phyloP scores from a whole-genome alignment of 108 stramenopile genomes.

The Discostella pseudostelligera region DNA sequence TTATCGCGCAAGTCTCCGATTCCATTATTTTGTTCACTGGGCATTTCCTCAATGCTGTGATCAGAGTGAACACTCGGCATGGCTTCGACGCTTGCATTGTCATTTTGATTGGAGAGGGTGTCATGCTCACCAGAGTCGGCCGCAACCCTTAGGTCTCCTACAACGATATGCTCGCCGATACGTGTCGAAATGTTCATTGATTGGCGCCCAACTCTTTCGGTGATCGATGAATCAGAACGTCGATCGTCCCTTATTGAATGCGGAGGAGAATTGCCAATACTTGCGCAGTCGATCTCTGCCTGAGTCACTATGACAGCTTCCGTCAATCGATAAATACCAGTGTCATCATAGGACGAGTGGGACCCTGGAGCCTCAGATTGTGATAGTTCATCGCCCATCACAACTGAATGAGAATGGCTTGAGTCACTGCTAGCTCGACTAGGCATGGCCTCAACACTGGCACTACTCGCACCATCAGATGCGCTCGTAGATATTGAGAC shows the following conservation, averaged over 20 bases:
- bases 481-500: too few species aligned
- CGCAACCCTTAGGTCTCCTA: neutral
- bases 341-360: too few species aligned
- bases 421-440: too few species aligned
- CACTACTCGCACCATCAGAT: too few species aligned
- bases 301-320: slow-evolving; percentile 31
- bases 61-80: slow-evolving; percentile 30
- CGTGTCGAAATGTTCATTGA: slow-evolving; percentile 9
- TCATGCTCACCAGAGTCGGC: neutral
- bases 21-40: slow-evolving; percentile 18
- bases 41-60: slow-evolving; percentile 19
- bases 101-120: slow-evolving; percentile 11
- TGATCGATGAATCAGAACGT: slow-evolving; percentile 29
- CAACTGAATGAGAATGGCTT: too few species aligned
- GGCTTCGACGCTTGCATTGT: slow-evolving; percentile 25
- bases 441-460: too few species aligned
- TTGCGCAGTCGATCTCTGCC: slow-evolving; percentile 39
- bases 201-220: slow-evolving; percentile 18
- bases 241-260: slow-evolving; percentile 35
- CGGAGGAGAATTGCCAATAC: slow-evolving; percentile 30
- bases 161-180: slow-evolving; percentile 13
- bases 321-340: slow-evolving; percentile 11
- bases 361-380: too few species aligned
- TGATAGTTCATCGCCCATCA: too few species aligned
- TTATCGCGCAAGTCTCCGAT: slow-evolving; percentile 9